Evolutionary conservation across 257 asterid genomes (phyloP).

Genomic region (Sherardia arvensis): DNA sequence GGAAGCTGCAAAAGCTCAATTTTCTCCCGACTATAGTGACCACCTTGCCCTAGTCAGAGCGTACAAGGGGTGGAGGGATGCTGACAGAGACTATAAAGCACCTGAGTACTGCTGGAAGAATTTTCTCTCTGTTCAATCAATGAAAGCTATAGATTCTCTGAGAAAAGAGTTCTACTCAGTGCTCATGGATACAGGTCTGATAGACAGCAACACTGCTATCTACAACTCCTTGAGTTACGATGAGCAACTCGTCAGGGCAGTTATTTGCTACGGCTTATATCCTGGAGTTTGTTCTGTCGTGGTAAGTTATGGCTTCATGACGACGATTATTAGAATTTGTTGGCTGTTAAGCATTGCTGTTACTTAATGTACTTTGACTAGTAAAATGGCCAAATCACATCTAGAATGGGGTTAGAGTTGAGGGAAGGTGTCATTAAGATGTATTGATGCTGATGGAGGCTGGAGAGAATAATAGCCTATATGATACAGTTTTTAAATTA

Average conservation of each 20-base stretch:
- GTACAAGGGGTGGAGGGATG: conserved; percentile 83
- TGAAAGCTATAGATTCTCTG: conserved; percentile 89
- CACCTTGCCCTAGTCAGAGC: conserved; percentile 93
- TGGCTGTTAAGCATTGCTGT: not conserved
- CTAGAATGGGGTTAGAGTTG: not conserved
- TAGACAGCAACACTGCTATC: conserved; percentile 63
- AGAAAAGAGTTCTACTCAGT: conserved; percentile 68
- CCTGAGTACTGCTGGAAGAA: conserved; percentile 92
- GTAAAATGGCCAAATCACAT: not conserved
- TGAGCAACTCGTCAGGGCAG: conserved; percentile 69
- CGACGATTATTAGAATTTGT: not conserved
- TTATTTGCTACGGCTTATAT: conserved; percentile 81
- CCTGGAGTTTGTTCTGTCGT: conserved; percentile 91
- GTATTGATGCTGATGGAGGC: not conserved
- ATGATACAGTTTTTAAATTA: not conserved
- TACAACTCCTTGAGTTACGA: conserved; percentile 82
- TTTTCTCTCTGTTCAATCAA: conserved; percentile 76
- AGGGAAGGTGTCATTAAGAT: not conserved
- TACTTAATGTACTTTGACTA: not conserved
- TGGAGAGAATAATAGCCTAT: not conserved
- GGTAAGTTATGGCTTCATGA: conserved; percentile 38
- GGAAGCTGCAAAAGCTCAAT: conserved; percentile 96
- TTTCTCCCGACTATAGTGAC: conserved; percentile 77
- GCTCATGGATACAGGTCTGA: conserved; percentile 81
- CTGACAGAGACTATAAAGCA: conserved; percentile 58